These are phyloP conservation scores for Cerioporus squamosus DNA, from an alignment of 1,284 basidiomycete genomes.

Conservation along the genomic window DNA sequence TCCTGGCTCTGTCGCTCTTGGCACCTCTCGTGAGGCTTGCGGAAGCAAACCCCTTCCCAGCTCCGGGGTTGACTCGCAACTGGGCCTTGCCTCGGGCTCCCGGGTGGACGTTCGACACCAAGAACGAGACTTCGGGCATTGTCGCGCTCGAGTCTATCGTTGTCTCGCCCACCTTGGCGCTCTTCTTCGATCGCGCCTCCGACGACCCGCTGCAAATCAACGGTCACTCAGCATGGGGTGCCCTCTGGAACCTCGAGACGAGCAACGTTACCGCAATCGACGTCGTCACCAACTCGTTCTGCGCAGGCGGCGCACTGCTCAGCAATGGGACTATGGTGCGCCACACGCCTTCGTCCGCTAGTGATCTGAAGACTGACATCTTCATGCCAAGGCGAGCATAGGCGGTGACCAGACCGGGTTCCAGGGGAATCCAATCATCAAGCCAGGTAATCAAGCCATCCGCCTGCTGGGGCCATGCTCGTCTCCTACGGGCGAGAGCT, in stretches of 20 bases:
- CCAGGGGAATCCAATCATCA: slow-evolving; percentile 38
- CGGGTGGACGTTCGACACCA: slow-evolving; percentile 13
- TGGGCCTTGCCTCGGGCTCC: not conserved
- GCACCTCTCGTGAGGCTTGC: too few relatives aligned
- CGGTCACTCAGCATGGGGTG: slow-evolving; percentile 14
- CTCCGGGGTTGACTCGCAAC: too few relatives aligned
- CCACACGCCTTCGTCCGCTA: too few relatives aligned
- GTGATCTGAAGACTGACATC: not conserved
- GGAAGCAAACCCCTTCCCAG: not conserved
- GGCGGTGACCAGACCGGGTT: slow-evolving; percentile 46
- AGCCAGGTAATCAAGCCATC: slow-evolving; percentile 33
- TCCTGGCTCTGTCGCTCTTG: too few relatives aligned
- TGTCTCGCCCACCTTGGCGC: slow-evolving; percentile 47
- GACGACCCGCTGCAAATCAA: slow-evolving; percentile 31
- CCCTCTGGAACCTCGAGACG: slow-evolving; percentile 34
- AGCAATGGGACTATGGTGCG: slow-evolving; percentile 51
- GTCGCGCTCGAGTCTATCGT: slow-evolving; percentile 50
- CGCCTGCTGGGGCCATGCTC: slow-evolving; percentile 41
- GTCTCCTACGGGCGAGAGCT: slow-evolving; percentile 38
- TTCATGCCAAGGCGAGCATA: slow-evolving; percentile 38
- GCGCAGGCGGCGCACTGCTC: slow-evolving; percentile 40
- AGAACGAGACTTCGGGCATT: slow-evolving; percentile 47
- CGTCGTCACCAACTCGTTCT: slow-evolving; percentile 12
- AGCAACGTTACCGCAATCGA: slow-evolving; percentile 8
- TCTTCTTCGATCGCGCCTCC: slow-evolving; percentile 49